These are phyloP conservation scores for Arctium lappa DNA, from an alignment of 129 eudicot species.

Conservation along the genomic window DNA sequence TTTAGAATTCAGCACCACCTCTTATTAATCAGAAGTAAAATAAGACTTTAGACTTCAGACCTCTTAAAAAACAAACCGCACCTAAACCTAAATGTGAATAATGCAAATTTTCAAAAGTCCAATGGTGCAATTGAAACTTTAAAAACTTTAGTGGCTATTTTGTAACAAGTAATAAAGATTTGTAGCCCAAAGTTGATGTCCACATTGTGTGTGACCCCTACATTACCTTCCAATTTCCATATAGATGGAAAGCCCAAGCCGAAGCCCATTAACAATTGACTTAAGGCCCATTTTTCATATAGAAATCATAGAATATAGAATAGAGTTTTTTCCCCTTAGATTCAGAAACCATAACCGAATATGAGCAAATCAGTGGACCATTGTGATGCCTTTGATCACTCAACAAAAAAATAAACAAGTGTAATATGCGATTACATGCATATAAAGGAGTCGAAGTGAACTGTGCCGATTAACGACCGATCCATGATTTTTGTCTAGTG, in stretches of 20 bases:
- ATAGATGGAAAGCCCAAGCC: neutral
- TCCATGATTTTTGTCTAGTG: no score
- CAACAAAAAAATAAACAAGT: neutral
- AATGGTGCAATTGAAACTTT: neutral
- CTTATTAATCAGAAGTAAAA: no score
- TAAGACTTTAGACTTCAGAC: no score
- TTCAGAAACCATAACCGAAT: neutral
- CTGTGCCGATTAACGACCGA: no score
- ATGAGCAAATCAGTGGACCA: neutral
- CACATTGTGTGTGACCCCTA: neutral
- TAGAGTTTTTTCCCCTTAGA: neutral
- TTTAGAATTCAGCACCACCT: no score
- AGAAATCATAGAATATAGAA: neutral
- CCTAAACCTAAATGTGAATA: neutral
- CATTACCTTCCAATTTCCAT: neutral
- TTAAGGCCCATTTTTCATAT: neutral
- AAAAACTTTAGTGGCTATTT: neutral
- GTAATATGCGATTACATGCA: neutral
- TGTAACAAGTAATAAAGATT: neutral
- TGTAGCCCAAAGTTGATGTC: neutral
- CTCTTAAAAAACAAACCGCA: no score
- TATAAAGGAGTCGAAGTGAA: no score
- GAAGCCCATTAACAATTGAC: neutral
- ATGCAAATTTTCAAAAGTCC: neutral
- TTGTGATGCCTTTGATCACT: neutral